Percentiles rank a stretch among this genome's conserved stretches.
phyloP scores from a whole-genome alignment of 2,329 filamentous ascomycete genomes.

The Apiospora marii region DNA sequence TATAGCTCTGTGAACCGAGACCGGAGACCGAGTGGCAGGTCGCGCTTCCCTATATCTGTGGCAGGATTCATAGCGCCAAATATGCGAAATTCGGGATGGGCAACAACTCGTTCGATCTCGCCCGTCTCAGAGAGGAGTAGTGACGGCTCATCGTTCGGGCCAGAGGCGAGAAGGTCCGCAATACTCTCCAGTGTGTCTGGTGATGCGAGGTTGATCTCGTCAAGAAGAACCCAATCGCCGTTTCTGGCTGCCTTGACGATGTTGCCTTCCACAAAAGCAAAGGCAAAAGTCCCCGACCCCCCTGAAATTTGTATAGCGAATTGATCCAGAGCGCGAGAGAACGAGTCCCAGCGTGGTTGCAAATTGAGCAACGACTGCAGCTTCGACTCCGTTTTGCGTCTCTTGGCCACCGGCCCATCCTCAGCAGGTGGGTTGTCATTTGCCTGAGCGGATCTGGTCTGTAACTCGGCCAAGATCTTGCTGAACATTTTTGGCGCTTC shows the following conservation, averaged over 20 bases:
- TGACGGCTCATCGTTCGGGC: constrained; percentile 75
- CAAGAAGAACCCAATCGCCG: constrained; percentile 94
- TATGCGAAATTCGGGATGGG: constrained; percentile 91
- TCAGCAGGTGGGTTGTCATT: constrained; percentile 45
- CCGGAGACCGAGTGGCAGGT: constrained; percentile 85
- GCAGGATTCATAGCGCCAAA: constrained; percentile 99
- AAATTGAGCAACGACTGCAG: constrained; percentile 67
- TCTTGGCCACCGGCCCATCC: constrained; percentile 73
- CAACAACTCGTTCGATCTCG: constrained; percentile 86
- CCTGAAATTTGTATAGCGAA: constrained; percentile 82
- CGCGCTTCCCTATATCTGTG: constrained; percentile 95
- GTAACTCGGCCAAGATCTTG: constrained; percentile 66
- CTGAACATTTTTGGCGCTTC: constrained; percentile 90
- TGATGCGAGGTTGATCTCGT: constrained; percentile 96
- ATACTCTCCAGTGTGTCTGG: constrained; percentile 95
- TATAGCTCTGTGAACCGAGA: constrained; percentile 97
- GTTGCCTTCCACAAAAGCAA: constrained; percentile 95
- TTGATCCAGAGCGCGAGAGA: constrained; percentile 76
- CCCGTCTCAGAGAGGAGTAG: constrained; percentile 93
- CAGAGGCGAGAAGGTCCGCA: constrained; percentile 82
- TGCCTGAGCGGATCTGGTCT: constrained; percentile 50
- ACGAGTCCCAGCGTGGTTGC: constrained; percentile 78
- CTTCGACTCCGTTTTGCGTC: constrained; percentile 70
- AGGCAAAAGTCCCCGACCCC: constrained; percentile 81
- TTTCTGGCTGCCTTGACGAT: constrained; percentile 96